Conservation (phyloP, 371 early-diverging fungal genomes). For the Mucor piriformis region DNA sequence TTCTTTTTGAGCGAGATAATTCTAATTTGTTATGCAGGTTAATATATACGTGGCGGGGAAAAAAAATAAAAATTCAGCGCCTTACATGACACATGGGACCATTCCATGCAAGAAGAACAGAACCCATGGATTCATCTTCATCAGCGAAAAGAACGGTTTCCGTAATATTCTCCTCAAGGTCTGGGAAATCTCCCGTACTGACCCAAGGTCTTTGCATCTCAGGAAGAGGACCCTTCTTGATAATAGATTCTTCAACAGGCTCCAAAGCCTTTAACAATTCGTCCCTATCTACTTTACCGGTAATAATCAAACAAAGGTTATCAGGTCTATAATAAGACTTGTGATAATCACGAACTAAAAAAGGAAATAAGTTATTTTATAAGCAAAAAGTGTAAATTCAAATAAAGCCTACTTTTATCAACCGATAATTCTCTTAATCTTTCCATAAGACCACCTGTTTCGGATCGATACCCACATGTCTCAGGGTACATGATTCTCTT, state of each 20-base stretch:
- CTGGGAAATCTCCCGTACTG: constrained; percentile 55
- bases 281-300: constrained; percentile 58
- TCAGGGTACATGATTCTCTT: constrained; percentile 65
- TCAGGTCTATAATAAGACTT: constrained; percentile 71
- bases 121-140: constrained; percentile 73
- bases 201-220: constrained; percentile 68
- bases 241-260: constrained; percentile 62
- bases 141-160: constrained; percentile 67
- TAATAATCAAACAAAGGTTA: constrained; percentile 68
- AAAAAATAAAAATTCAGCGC: too few relatives aligned
- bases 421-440: constrained; percentile 64
- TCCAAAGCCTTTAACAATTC: constrained; percentile 56
- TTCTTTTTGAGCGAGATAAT: constrained; percentile 46
- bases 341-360: constrained; percentile 61
- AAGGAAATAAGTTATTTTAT: neutral
- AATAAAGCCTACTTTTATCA: constrained; percentile 63
- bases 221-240: constrained; percentile 60
- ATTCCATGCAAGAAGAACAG: constrained; percentile 63
- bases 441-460: constrained; percentile 74
- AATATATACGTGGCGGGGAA: neutral
- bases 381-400: neutral
- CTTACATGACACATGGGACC: constrained; percentile 44
- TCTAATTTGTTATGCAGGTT: constrained; percentile 20
- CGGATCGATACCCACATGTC: constrained; percentile 66
- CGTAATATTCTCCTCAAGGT: constrained; percentile 51